phyloP scores from a whole-genome alignment of 768 basidiomycete species.

The Macrocybe gigantea region DNA sequence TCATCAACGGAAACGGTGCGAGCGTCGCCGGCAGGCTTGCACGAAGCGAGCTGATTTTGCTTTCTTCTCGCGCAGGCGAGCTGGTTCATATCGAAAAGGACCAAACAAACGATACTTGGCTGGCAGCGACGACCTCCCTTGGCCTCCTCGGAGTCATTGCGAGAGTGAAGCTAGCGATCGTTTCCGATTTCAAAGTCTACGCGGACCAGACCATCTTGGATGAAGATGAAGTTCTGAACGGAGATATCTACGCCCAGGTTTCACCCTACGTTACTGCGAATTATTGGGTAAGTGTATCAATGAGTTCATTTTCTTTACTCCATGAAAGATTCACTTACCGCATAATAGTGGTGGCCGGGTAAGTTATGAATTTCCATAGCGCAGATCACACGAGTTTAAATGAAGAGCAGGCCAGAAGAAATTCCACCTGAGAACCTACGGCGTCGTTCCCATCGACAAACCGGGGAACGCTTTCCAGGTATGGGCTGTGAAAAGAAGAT shows the following conservation, averaged over 20 bases:
- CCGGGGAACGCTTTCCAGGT: conserved; percentile 30
- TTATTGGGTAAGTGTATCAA: conserved; percentile 23
- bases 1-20: conserved; percentile 29
- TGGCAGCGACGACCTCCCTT: conserved; percentile 32
- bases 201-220: conserved; percentile 27
- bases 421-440: conserved; percentile 29
- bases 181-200: conserved; percentile 31
- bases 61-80: conserved; percentile 16
- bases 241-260: conserved; percentile 23
- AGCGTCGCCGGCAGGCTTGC: neutral
- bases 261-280: conserved; percentile 34
- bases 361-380: neutral
- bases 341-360: conserved; percentile 30
- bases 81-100: conserved; percentile 26
- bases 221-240: conserved; percentile 25
- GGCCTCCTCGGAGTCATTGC: conserved; percentile 29
- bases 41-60: neutral
- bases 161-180: conserved; percentile 22
- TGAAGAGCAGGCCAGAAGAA: conserved; percentile 22
- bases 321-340: neutral
- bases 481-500: neutral
- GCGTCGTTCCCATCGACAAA: conserved; percentile 19
- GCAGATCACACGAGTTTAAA: no score
- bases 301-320: neutral
- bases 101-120: conserved; percentile 26